Evolutionary conservation across 2,329 filamentous ascomycete species (phyloP).

Genomic region (Pyrenochaeta sp.): DNA sequence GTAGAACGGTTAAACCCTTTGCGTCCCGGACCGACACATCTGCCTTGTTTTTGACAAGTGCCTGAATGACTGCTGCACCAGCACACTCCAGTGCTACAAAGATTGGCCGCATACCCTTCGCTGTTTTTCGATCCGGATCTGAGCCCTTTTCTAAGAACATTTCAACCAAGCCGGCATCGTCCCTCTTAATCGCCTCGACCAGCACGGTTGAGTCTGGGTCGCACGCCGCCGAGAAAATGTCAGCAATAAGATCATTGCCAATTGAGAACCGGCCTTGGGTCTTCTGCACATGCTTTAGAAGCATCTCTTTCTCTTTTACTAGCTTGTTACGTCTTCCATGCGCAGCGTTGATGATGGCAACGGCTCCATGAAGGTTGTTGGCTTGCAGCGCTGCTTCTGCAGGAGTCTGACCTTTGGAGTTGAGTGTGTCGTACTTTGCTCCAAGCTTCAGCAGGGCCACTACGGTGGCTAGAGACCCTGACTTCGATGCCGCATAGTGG

Average conservation of each 20-base stretch:
- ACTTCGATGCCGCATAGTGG: conserved; percentile 42
- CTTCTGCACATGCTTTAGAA: conserved; percentile 41
- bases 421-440: conserved; percentile 34
- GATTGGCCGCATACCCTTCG: conserved; percentile 34
- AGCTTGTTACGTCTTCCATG: conserved; percentile 34
- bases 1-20: conserved; percentile 35
- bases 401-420: conserved; percentile 30
- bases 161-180: conserved; percentile 35
- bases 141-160: conserved; percentile 43
- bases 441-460: conserved; percentile 36
- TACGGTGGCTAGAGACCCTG: conserved; percentile 30
- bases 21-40: conserved; percentile 35
- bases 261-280: conserved; percentile 36
- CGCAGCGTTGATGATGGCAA: conserved; percentile 43
- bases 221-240: conserved; percentile 43
- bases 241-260: conserved; percentile 42
- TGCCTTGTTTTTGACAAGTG: conserved; percentile 37
- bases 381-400: conserved; percentile 38
- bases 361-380: conserved; percentile 38
- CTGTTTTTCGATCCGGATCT: conserved; percentile 37
- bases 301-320: conserved; percentile 42
- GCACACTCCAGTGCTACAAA: conserved; percentile 40
- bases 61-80: conserved; percentile 31
- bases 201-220: conserved; percentile 44
- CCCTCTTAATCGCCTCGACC: conserved; percentile 42